These are phyloP conservation scores for Podospora pseudoanserina DNA, from an alignment of 495 filamentous ascomycete species.

Conservation along the genomic window DNA sequence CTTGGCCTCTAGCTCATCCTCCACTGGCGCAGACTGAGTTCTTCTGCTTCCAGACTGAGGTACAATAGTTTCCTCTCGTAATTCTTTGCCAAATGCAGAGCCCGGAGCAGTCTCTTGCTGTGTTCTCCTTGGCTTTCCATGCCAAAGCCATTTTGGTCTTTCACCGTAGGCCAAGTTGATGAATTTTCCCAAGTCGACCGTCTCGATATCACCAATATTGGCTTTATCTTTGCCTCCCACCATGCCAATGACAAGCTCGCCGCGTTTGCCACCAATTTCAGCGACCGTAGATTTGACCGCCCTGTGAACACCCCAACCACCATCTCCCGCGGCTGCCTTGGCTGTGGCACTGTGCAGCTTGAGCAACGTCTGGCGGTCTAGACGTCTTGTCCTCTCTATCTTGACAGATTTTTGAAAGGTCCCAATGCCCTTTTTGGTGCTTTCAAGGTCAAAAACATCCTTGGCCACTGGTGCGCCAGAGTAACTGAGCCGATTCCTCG, in stretches of 20 bases:
- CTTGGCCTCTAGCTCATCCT: constrained; percentile 43
- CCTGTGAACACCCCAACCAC: constrained; percentile 67
- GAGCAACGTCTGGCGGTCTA: constrained; percentile 80
- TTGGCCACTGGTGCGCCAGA: constrained; percentile 78
- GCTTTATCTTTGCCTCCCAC: constrained; percentile 84
- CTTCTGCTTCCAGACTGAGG: constrained; percentile 49
- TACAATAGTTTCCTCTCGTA: constrained; percentile 24
- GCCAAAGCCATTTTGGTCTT: constrained; percentile 88
- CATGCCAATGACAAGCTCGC: constrained; percentile 90
- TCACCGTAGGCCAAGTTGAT: constrained; percentile 71
- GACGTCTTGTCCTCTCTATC: constrained; percentile 65
- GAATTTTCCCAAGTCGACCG: constrained; percentile 80
- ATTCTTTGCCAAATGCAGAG: constrained; percentile 63
- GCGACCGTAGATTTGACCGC: constrained; percentile 94
- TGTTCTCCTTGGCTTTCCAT: constrained; percentile 68
- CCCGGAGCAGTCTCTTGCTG: constrained; percentile 46
- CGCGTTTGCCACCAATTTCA: constrained; percentile 91
- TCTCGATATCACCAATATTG: constrained; percentile 89
- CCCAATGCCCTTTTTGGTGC: constrained; percentile 75
- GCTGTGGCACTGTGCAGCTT: constrained; percentile 75
- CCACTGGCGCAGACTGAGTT: constrained; percentile 41
- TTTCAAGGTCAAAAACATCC: constrained; percentile 83
- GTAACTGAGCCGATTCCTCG: constrained; percentile 80
- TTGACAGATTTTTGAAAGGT: constrained; percentile 89
- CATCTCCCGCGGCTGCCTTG: constrained; percentile 80